Evolutionary conservation across 2,329 filamentous ascomycete species (phyloP), one percentile per base, ranked within the genome.

Genomic region (Arthrocladium fulminans): DNA sequence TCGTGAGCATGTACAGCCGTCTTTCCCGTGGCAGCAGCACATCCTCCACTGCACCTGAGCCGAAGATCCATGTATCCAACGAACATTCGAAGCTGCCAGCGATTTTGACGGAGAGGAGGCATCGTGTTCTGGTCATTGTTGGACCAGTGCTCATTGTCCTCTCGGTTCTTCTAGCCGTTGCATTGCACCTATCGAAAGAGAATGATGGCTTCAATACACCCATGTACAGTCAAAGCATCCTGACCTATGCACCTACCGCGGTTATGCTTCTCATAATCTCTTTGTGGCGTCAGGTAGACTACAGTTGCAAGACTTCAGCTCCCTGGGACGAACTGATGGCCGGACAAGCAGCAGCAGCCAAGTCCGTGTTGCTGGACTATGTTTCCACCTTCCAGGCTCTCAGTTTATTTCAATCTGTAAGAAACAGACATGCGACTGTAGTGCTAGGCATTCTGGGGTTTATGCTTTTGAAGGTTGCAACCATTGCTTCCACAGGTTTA

Each of bases 251-350:
- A 0, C 56, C 56, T 3, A 59, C 56, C 3, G 53, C 51, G 47
- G 49, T 65, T 12, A 55, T 65, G 29, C 52, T 61, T 3, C 24
- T 63, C 8, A 47, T 62, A 10, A 51, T 58, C 6, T 55, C 60
- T 17, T 22, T 58, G 15, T 65, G 62, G 62, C 58, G 56, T n/a
- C 63, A 64, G 43, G 54, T 65, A 15, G 62, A 64, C 40, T 55
- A 61, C 32, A 19, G 54, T 10, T 58, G 48, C 47, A 65, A 63
- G 47, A 48, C 55, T 23, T 29, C 57, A 8, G 51, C 54, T 29
- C 60, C 63, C 2, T 65, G 63, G 63, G 52, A 52, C 12, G 55
- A 56, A 27, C 49, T 65, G 9, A 48, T 50, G n/a, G 42, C 44
- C 22, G 59, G 56, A 1, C 13, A 45, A 19, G 30, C 48, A 2